Base-by-base conservation (phyloP, 129 eudicot species). In the Logfia minima region DNA sequence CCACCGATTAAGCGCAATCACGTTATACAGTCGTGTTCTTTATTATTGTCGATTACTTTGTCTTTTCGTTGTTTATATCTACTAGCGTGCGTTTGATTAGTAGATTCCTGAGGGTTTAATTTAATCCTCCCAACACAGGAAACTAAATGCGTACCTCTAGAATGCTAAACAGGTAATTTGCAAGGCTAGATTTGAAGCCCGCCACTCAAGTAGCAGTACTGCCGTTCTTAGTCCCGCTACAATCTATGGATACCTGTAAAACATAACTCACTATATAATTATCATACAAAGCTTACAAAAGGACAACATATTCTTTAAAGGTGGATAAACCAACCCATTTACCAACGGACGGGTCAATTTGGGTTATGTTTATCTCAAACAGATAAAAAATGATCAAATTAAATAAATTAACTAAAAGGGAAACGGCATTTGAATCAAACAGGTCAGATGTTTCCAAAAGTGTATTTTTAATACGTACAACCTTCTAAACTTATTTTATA, bases 141-240 rank as follows among this genome's bases (percentile, higher is more conserved):
- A 21, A 68, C 41, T 18, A 55, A 67, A 69, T 43, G 74, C 5
- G 74, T 83, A 92, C 97, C 97, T 85, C 89, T 87, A 92, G 93
- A 90, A 93, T 85, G 95, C 97, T 83, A 85, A 79, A 84, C 72
- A 80, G 85, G 82, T 83, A 85, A 87, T 75, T 91, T 91, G 92
- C 97, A 89, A 91, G 97, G 97, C 90, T 84, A 94, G 96, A 93
- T 83, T 86, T 35, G 88, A 91, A 91, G 92, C 88, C 93, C 79
- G 90, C 97, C 90, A 89, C 91, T 86, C 83, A 80, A 84, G 96
- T 89, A 88, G 92, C 96, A 85, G 90, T 89, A 84, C 86, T 71
- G 83, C 84, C 85, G 86, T 87, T 88, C 95, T 90, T 90, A 88
- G 91, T 90, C 98, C 92, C 86, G 98, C 97, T 89, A 96, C 96